Conservation (phyloP, 2,329 filamentous ascomycete species). For the Fusarium odoratissimum region DNA sequence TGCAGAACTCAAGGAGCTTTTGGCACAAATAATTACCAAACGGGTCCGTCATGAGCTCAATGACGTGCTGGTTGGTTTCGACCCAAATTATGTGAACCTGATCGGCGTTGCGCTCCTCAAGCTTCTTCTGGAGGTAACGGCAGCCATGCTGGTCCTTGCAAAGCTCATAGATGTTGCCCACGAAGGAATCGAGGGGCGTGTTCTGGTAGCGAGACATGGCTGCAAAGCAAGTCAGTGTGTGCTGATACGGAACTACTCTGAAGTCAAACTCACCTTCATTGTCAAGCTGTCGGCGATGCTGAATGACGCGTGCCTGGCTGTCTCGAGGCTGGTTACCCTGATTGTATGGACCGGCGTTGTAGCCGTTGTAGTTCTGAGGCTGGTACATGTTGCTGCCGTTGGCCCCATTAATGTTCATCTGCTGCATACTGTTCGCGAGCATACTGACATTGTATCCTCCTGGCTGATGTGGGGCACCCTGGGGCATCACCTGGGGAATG, state of each 20-base stretch:
- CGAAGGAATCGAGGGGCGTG: conserved; percentile 81
- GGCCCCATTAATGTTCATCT: conserved; percentile 67
- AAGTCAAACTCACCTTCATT: conserved; percentile 68
- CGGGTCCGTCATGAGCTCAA: conserved; percentile 98
- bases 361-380: conserved; percentile 68
- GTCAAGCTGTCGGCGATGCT: conserved; percentile 79
- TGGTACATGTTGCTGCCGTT: conserved; percentile 61
- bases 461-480: conserved; percentile 39
- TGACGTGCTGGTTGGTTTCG: conserved; percentile 92
- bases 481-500: conserved; percentile 19
- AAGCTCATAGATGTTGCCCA: conserved; percentile 85
- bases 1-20: conserved; percentile 95
- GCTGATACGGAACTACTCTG: not conserved
- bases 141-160: conserved; percentile 99
- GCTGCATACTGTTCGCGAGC: conserved; percentile 75
- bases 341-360: conserved; percentile 62
- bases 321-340: conserved; percentile 72
- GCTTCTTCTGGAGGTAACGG: conserved; percentile 95
- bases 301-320: conserved; percentile 79
- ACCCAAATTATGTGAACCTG: conserved; percentile 93
- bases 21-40: conserved; percentile 99
- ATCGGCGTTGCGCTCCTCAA: conserved; percentile 87
- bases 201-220: conserved; percentile 86
- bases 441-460: conserved; percentile 56
- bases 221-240: conserved; percentile 51